Percentiles rank a stretch among this genome's conserved stretches.
Conservation (phyloP, 805 yeast species). For the Isabelozyma rhagii region DNA sequence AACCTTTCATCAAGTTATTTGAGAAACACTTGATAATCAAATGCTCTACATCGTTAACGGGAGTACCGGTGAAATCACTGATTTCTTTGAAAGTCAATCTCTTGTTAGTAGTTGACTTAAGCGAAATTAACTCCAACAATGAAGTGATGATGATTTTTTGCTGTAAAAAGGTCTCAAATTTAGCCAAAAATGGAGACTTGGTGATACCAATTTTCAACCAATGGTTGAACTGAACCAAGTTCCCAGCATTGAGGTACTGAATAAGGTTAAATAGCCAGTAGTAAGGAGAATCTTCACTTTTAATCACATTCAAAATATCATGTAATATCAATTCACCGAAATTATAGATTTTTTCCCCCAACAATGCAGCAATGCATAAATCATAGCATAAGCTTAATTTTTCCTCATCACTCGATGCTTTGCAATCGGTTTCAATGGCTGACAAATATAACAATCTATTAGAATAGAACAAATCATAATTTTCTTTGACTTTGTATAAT, state of each 20-base stretch:
- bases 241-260: conserved; percentile 72
- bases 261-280: conserved; percentile 73
- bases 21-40: conserved; percentile 89
- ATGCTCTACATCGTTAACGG: conserved; percentile 78
- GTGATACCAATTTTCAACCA: conserved; percentile 36
- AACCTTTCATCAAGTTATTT: conserved; percentile 80
- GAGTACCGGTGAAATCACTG: conserved; percentile 61
- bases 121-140: conserved; percentile 80
- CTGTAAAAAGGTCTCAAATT: conserved; percentile 63
- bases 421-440: conserved; percentile 49
- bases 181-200: conserved; percentile 53
- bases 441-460: conserved; percentile 81
- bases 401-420: conserved; percentile 35
- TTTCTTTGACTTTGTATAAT: conserved; percentile 68
- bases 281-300: conserved; percentile 42
- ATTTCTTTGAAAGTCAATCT: conserved; percentile 71
- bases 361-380: conserved; percentile 77
- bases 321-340: conserved; percentile 94
- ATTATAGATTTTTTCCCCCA: conserved; percentile 90
- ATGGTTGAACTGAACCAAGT: conserved; percentile 61
- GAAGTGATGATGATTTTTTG: conserved; percentile 94
- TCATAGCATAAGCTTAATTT: conserved; percentile 58
- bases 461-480: conserved; percentile 78
- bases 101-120: conserved; percentile 70
- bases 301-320: conserved; percentile 62